phyloP scores from a whole-genome alignment of 2,329 filamentous ascomycete species.

The Xylariaceae sp. region DNA sequence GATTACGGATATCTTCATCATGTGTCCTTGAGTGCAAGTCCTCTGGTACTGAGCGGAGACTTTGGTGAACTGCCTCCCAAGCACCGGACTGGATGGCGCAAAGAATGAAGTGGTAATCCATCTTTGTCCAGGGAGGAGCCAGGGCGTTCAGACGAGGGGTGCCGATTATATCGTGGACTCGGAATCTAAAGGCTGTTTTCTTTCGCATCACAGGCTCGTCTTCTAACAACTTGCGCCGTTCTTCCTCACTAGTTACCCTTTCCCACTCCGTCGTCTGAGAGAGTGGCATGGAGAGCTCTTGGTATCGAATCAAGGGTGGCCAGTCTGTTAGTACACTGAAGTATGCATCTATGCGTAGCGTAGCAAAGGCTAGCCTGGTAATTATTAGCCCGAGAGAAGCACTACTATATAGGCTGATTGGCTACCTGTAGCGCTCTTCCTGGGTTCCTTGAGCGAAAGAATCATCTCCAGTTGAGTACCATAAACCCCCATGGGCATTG shows the following conservation, averaged over 20 bases:
- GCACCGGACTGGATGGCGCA: conserved; percentile 32
- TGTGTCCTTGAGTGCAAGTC: conserved; percentile 29
- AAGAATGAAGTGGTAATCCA: conserved; percentile 36
- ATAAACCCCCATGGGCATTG: conserved; percentile 25
- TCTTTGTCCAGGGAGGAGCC: conserved; percentile 28
- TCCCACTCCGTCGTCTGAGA: conserved; percentile 32
- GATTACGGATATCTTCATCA: conserved; percentile 5
- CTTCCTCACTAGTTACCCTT: conserved; percentile 25
- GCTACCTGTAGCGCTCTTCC: conserved; percentile 30
- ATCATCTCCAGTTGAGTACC: conserved; percentile 14
- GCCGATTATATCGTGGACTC: conserved; percentile 33
- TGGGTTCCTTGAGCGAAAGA: conserved; percentile 19
- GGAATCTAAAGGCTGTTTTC: conserved; percentile 23
- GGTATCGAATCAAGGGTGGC: conserved; percentile 31
- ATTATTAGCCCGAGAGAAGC: conserved; percentile 8
- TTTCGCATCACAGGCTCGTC: conserved; percentile 17
- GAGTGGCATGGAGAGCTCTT: conserved; percentile 35
- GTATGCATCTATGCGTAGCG: conserved; percentile 35
- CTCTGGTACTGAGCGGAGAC: conserved; percentile 32
- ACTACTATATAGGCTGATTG: background rate
- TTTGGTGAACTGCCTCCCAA: conserved; percentile 33
- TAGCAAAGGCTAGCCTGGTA: conserved; percentile 30
- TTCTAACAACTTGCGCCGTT: conserved; percentile 19
- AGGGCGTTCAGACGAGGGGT: conserved; percentile 27
- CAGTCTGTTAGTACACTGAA: conserved; percentile 30